phyloP scores from a whole-genome alignment of 2,329 filamentous ascomycete genomes.

The Venturia effusa region DNA sequence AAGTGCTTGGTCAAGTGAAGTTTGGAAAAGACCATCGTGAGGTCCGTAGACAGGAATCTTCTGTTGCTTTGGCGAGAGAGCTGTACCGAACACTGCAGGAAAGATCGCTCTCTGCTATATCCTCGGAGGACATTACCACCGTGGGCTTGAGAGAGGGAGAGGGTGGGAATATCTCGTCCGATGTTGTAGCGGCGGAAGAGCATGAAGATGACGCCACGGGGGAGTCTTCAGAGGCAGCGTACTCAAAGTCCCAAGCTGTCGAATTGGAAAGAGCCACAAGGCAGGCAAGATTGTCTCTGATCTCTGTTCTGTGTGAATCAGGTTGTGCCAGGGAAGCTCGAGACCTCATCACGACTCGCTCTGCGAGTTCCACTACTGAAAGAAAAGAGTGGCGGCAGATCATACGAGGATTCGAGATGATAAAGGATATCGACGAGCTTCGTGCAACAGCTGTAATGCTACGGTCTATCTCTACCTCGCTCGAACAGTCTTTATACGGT shows the following conservation, averaged over 20 bases:
- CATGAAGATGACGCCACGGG: not conserved
- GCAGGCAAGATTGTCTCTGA: not conserved
- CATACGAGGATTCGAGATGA: not conserved
- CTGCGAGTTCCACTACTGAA: not conserved
- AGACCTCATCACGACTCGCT: not conserved
- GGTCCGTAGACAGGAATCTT: not conserved
- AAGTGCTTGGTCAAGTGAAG: not conserved
- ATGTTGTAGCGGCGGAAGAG: not conserved
- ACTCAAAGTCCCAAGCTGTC: not conserved
- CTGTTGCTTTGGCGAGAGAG: conserved; percentile 1
- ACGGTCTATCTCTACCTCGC: not conserved
- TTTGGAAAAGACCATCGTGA: not conserved
- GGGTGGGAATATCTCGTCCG: not conserved
- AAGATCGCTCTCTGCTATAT: not conserved
- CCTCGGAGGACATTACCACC: not conserved
- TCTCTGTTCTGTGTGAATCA: not conserved
- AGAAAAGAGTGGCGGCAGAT: conserved; percentile 1
- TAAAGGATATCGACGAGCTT: not conserved
- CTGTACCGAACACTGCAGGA: not conserved
- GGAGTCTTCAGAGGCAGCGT: not conserved
- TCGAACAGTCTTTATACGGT: not conserved
- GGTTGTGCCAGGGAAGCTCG: not conserved
- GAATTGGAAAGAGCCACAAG: not conserved
- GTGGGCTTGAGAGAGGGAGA: not conserved
- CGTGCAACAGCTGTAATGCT: not conserved